These are phyloP conservation scores for Aspergillus saccharolyticus DNA, from an alignment of 495 filamentous ascomycete genomes.

Conservation along the genomic window DNA sequence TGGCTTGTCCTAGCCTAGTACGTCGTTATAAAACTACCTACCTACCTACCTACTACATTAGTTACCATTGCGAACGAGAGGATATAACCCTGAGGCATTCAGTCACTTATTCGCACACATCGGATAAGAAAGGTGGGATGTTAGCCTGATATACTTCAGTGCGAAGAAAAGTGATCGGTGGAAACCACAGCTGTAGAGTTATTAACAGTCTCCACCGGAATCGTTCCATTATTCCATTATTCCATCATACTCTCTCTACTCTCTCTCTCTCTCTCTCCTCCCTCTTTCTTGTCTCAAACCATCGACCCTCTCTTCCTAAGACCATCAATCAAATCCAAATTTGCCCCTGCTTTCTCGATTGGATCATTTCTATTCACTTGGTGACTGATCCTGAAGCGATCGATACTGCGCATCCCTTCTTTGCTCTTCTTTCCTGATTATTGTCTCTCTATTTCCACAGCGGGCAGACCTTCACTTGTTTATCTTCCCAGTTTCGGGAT, in stretches of 20 bases:
- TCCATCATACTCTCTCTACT: conserved; percentile 2
- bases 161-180: not conserved
- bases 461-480: conserved; percentile 8
- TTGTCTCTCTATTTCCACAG: no score
- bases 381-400: no score
- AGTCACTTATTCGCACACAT: no score
- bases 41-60: not conserved
- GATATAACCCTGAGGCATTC: not conserved
- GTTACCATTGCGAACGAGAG: not conserved
- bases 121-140: no score
- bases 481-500: not conserved
- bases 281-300: not conserved
- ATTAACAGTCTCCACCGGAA: not conserved
- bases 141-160: not conserved
- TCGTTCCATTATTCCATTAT: not conserved
- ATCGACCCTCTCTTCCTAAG: not conserved
- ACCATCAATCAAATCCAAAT: not conserved
- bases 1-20: not conserved
- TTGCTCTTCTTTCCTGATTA: not conserved
- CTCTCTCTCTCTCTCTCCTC: not conserved
- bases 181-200: not conserved
- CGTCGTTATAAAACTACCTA: no score
- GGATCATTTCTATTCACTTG: no score
- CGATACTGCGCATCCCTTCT: no score
- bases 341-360: no score